Evolutionary conservation across 1,139 yeast genomes (phyloP), one percentile per base, ranked within the genome.

Genomic region (Hemisphaericaspora xylanilytica): DNA sequence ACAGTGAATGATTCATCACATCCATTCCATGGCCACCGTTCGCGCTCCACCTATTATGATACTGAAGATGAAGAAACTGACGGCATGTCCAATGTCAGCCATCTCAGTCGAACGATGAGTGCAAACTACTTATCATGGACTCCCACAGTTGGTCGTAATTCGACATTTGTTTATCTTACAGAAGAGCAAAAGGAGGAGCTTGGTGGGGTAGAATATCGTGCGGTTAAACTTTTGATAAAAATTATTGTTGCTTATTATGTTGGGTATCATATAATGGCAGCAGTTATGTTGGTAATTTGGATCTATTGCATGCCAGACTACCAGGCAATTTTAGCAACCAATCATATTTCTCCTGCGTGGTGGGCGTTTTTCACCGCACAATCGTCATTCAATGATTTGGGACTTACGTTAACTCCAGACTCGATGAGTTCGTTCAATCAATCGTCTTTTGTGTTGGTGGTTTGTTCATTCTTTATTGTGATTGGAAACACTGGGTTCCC

Each of bases 401-500:
- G 98, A 0, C 67, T 78, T 33, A 83, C 96, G 0, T 61, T 89
- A 39, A 85, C 94, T 0, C 80, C 92, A 0, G 76, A 87, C 51
- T 87, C 96, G 2, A 81, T 90, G 88, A 47, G 51, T 8, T 67
- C 82, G 0, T 90, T 85, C 60, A 71, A 74, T 35, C 61, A 70
- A 22, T 78, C 87, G 2, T 73, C 80, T 0, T 92, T 78, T 58
- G 75, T 84, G 2, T 65, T 88, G 54, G 56, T 90, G 28, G 63
- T 82, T 34, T 66, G 78, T 47, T 67, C 81, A 1, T 78, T 86
- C 56, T 79, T 90, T 47, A 80, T 92, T 51, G 80, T 90, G 35
- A 79, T 87, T 47, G 98, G 98, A 7, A 90, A 92, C 57, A 90
- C 97, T 0, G 97, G 96, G 3, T 88, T 90, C 55, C 98, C 98